phyloP scores from a whole-genome alignment of 257 asterid species.

The Perilla frutescens region DNA sequence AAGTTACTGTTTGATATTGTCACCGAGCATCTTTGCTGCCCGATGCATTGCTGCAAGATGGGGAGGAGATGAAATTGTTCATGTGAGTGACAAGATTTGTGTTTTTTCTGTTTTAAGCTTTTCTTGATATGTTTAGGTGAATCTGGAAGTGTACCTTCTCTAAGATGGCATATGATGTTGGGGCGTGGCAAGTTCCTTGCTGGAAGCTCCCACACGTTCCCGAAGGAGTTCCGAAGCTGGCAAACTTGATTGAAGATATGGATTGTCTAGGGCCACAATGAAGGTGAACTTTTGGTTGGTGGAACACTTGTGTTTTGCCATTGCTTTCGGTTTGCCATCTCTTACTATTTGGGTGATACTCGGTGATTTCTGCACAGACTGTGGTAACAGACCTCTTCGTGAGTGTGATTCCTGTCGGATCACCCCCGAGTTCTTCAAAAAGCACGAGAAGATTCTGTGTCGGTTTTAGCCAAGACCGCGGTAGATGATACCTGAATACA shows the following conservation, averaged over 20 bases:
- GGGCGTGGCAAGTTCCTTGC: conserved; percentile 93
- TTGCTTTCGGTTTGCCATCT: conserved; percentile 75
- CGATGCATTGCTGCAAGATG: conserved; percentile 74
- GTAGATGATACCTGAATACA: conserved; percentile 84
- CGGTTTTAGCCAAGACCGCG: conserved; percentile 89
- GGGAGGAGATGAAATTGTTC: background rate
- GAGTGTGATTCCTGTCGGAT: conserved; percentile 70
- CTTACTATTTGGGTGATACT: conserved; percentile 78
- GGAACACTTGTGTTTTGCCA: conserved; percentile 62
- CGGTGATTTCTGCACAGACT: conserved; percentile 81
- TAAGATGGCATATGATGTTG: conserved; percentile 59
- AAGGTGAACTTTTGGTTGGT: conserved; percentile 74
- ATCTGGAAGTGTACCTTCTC: conserved; percentile 60
- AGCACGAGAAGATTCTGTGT: conserved; percentile 75
- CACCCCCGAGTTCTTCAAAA: conserved; percentile 97
- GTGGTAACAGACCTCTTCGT: conserved; percentile 78
- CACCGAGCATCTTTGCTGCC: conserved; percentile 74
- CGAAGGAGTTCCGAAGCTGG: conserved; percentile 89
- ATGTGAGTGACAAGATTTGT: background rate
- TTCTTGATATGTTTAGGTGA: background rate
- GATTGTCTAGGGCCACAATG: conserved; percentile 67
- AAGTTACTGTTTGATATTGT: conserved; percentile 72
- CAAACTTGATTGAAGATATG: conserved; percentile 87
- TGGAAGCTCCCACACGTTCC: conserved; percentile 93
- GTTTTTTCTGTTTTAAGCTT: background rate